These are phyloP conservation scores for Globisporangium rhizosaccharum DNA, from an alignment of 352 stramenopile genomes.

Conservation along the genomic window DNA sequence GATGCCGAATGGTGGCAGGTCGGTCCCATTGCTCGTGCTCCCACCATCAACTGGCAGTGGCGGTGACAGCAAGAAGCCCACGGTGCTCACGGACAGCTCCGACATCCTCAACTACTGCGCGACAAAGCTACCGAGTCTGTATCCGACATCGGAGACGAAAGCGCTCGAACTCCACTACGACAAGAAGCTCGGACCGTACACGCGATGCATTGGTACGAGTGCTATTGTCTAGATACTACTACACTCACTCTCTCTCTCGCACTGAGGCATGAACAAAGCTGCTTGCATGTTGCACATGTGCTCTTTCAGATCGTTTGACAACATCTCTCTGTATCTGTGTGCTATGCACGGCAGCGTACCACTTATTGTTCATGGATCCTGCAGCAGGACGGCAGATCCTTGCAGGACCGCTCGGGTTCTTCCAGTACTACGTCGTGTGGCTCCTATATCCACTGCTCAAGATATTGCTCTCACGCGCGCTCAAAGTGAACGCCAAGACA, in stretches of 20 bases:
- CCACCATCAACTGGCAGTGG: constrained; percentile 4
- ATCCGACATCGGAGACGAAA: constrained; percentile 27
- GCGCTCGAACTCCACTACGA: constrained; percentile 40
- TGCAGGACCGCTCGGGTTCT: constrained; percentile 10
- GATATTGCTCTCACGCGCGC: constrained; percentile 15
- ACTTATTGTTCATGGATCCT: constrained; percentile 24
- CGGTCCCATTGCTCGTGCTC: constrained; percentile 34
- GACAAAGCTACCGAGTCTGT: constrained; percentile 23
- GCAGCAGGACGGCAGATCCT: constrained; percentile 18
- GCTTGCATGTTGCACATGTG: neutral
- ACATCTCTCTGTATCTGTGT: neutral
- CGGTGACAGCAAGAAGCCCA: neutral
- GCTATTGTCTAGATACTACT: neutral
- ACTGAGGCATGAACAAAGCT: constrained; percentile 2
- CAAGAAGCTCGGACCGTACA: constrained; percentile 29
- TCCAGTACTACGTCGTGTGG: constrained; percentile 18
- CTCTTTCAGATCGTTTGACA: neutral
- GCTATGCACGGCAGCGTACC: constrained; percentile 21
- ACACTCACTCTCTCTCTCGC: neutral
- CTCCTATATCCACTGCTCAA: constrained; percentile 29
- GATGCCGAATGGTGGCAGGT: constrained; percentile 32
- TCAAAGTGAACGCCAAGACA: constrained; percentile 30
- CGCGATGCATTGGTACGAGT: constrained; percentile 20
- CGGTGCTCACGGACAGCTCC: constrained; percentile 29
- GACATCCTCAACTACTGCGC: constrained; percentile 43